Conservation (phyloP, 2,329 filamentous ascomycete genomes). For the Colletotrichum sp. region DNA sequence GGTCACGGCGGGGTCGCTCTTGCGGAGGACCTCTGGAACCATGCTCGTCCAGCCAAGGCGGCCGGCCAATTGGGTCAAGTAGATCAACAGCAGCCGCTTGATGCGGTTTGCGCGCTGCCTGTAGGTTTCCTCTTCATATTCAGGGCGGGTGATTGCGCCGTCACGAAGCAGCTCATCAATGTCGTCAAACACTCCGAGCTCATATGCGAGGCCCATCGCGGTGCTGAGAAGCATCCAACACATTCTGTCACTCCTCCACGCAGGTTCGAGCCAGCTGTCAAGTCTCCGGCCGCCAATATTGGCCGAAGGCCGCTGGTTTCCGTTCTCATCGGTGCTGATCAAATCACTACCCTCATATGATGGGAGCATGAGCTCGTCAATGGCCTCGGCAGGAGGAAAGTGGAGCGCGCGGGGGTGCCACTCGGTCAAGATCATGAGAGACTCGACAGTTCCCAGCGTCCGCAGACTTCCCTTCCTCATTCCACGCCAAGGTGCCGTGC, state of each 20-base stretch:
- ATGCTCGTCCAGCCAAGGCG: constrained; percentile 92
- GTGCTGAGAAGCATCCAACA: constrained; percentile 97
- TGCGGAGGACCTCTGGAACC: constrained; percentile 74
- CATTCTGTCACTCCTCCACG: constrained; percentile 93
- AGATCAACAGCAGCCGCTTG: constrained; percentile 86
- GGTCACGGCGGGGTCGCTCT: constrained; percentile 61
- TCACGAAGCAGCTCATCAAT: constrained; percentile 74
- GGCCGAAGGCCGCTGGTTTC: constrained; percentile 47
- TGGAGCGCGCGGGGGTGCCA: constrained; percentile 96
- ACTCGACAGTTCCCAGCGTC: constrained; percentile 93
- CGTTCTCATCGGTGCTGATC: constrained; percentile 48
- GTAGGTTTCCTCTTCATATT: constrained; percentile 78
- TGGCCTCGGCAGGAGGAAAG: constrained; percentile 83
- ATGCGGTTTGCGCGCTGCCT: constrained; percentile 81
- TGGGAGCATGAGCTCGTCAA: constrained; percentile 71
- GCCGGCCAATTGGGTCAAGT: constrained; percentile 92
- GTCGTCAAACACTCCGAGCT: constrained; percentile 94
- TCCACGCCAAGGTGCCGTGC: constrained; percentile 73
- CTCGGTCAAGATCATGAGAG: constrained; percentile 90
- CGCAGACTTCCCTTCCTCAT: constrained; percentile 79
- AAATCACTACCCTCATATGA: constrained; percentile 56
- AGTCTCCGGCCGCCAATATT: constrained; percentile 84
- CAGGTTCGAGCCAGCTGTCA: constrained; percentile 95
- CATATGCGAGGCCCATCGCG: constrained; percentile 87
- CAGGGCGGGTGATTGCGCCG: constrained; percentile 63